Base-by-base conservation (phyloP, 2,329 filamentous ascomycete genomes). In the Cordyceps javanica region DNA sequence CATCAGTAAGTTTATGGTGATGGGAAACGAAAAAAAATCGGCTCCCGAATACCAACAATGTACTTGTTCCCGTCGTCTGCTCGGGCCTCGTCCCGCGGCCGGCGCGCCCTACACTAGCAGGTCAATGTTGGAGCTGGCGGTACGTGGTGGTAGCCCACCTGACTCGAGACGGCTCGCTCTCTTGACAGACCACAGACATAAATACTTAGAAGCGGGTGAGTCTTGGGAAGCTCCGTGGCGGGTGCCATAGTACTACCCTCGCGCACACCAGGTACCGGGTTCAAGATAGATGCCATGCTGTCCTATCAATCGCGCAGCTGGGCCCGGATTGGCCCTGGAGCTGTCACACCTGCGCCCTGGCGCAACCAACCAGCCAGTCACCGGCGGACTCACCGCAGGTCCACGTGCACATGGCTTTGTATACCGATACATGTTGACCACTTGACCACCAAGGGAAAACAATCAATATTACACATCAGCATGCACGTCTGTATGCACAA, bases 171-270 rank as follows among this genome's bases (percentile, higher is more conserved):
- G n/a, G n/a, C 25, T 28, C 32, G 11, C 14, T 19, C 14, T 16
- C 9, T n/a, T 2, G 28, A 46, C 26, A 41, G 11, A 41, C 19
- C 7, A 21, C 34, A 49, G 8, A 19, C 7, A 11, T 19, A 34
- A 49, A 25, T 6, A 34, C n/a, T n/a, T n/a, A n/a, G n/a, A n/a
- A n/a, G n/a, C n/a, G n/a, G n/a, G n/a, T n/a, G n/a, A n/a, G n/a
- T n/a, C n/a, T n/a, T n/a, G n/a, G n/a, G n/a, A n/a, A n/a, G 48
- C 19, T 53, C n/a, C 25, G 50, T 53, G 38, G 50, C 50, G 50
- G 26, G 14, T 38, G 38, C 38, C 28, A 53, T 42, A n/a, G n/a
- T 53, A 16, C 36, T 32, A 32, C 32, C 9, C 19, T 49, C 10
- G 21, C 23, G 19, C 48, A 34, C 49, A 23, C 50, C 50, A 32